Evolutionary conservation across 2,329 filamentous ascomycete species (phyloP), one percentile per base, ranked within the genome.

Genomic region (Alternaria longipes): DNA sequence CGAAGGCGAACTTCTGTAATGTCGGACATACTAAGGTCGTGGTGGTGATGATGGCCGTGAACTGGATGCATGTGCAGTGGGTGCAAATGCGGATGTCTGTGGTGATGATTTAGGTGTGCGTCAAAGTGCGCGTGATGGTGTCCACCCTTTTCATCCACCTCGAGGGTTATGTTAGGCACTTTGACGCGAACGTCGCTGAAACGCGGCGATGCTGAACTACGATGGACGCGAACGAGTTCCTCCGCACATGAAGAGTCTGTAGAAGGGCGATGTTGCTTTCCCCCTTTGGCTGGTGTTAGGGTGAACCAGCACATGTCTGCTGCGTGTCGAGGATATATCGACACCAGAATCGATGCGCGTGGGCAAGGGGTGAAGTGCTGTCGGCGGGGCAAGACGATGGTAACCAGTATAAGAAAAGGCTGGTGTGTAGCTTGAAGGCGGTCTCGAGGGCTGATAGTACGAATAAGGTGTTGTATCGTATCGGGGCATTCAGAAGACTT

Each of bases 281-380:
- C 70, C 64, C 56, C 60, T 60, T 66, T 70, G 52, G 59, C 30
- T 47, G 73, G 73, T 5, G 69, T 71, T 34, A 76, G 73, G 22
- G 69, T 74, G 52, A 76, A 71, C 74, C 74, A 76, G 63, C 74
- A 76, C 74, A 76, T 76, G 53, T 54, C 62, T 59, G 24, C 20
- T 58, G 28, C 53, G 42, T n/a, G 58, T 44, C 22, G 45, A 18
- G 12, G 56, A 49, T 40, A 69, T 58, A 24, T 60, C 59, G 44
- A 65, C 45, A 38, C 49, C 62, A 26, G 61, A 65, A 54, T 67
- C 66, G 60, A 70, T 59, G 12, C 61, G 67, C 26, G 65, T 47
- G n/a, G 66, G 71, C 9, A 74, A 65, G 22, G 62, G 64, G 18
- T 60, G 62, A 7, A 73, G 57, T 12, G 62, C 59, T 47, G 63